Conservation (phyloP, 73 alveolate genomes). For the Tetrahymena thermophila region DNA sequence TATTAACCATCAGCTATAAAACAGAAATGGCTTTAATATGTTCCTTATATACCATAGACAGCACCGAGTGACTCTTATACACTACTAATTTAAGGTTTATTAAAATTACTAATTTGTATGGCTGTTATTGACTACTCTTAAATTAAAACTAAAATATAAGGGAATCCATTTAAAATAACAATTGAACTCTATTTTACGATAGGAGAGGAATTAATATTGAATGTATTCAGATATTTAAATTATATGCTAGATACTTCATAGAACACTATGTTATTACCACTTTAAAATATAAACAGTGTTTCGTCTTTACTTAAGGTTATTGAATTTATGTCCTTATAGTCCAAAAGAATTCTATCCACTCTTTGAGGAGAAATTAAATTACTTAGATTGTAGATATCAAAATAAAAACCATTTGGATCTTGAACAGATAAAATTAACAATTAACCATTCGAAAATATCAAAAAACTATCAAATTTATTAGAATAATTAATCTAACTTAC, state of each 20-base stretch:
- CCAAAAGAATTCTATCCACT: not conserved
- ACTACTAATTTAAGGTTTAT: not conserved
- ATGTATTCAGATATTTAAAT: not conserved
- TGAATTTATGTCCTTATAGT: not conserved
- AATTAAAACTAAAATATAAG: not conserved
- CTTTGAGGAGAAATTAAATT: not conserved
- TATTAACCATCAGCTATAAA: not conserved
- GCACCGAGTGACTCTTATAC: not conserved
- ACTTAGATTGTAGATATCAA: not conserved
- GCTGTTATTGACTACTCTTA: not conserved
- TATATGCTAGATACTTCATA: not conserved
- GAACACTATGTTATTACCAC: not conserved
- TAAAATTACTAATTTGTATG: not conserved
- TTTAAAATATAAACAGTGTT: not conserved
- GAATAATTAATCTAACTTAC: not conserved
- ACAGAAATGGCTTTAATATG: not conserved
- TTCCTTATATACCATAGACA: not conserved
- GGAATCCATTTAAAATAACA: not conserved
- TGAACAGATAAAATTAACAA: not conserved
- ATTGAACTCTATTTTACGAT: not conserved
- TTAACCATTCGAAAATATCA: not conserved
- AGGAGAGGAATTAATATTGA: not conserved
- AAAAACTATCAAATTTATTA: not conserved
- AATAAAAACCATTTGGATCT: not conserved
- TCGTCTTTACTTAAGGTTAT: not conserved